Percentiles rank a stretch among this genome's conserved stretches.
phyloP scores from a whole-genome alignment of 805 yeast genomes.

The Monosporozyma unispora region DNA sequence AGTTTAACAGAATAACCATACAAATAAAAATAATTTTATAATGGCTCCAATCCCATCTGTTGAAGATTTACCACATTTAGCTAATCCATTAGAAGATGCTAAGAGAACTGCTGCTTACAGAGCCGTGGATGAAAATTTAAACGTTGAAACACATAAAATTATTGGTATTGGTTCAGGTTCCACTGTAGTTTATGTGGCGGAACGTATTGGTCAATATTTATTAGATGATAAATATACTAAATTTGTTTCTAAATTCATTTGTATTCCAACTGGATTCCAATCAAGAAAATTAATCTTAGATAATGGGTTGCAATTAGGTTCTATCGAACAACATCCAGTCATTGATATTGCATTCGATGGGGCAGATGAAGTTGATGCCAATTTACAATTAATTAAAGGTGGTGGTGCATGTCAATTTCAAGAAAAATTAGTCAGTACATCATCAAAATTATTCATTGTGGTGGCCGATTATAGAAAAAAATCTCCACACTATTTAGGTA shows the following conservation, averaged over 20 bases:
- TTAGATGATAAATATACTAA: slow-evolving; percentile 34
- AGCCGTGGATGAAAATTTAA: slow-evolving; percentile 70
- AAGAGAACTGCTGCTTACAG: slow-evolving; percentile 81
- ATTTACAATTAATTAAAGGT: slow-evolving; percentile 85
- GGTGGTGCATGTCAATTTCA: slow-evolving; percentile 98
- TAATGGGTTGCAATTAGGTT: slow-evolving; percentile 69
- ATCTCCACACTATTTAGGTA: slow-evolving; percentile 59
- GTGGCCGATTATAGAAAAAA: slow-evolving; percentile 91
- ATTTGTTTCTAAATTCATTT: slow-evolving; percentile 41
- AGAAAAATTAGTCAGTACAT: slow-evolving; percentile 85
- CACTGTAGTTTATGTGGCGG: slow-evolving; percentile 95
- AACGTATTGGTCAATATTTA: slow-evolving; percentile 57
- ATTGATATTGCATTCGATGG: slow-evolving; percentile 96
- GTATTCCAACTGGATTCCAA: slow-evolving; percentile 97
- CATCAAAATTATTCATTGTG: slow-evolving; percentile 65
- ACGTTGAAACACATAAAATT: slow-evolving; percentile 54
- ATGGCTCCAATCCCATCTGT: slow-evolving; percentile 7
- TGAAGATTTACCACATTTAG: slow-evolving; percentile 4
- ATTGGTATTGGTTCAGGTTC: slow-evolving; percentile 96
- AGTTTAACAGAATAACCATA: background rate
- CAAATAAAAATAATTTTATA: background rate
- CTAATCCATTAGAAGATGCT: slow-evolving; percentile 59
- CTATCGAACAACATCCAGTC: slow-evolving; percentile 72
- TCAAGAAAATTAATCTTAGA: slow-evolving; percentile 75
- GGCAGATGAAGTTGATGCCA: slow-evolving; percentile 88